Percentiles rank a stretch among this genome's conserved stretches.
Evolutionary conservation across 345 rosid species (phyloP).

Genomic region (Eucalyptus victrix): DNA sequence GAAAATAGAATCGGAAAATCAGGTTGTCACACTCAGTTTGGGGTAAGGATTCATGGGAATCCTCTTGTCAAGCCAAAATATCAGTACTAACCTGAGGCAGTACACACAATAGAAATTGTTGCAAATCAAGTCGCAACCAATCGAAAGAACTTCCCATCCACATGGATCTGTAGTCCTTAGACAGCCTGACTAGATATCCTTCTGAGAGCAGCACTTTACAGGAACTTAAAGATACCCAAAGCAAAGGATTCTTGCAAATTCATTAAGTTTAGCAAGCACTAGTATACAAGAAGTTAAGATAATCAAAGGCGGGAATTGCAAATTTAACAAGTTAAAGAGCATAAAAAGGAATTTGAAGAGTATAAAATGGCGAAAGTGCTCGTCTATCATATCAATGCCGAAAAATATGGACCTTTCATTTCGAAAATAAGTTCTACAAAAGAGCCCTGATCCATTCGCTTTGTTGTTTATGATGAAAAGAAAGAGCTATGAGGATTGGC

Average conservation of each 20-base stretch:
- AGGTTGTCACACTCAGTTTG: too few species aligned
- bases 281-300: not conserved
- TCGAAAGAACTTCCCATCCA: not conserved
- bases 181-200: not conserved
- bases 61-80: too few species aligned
- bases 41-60: too few species aligned
- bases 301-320: not conserved
- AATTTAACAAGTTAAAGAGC: not conserved
- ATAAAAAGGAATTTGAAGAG: not conserved
- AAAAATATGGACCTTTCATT: not conserved
- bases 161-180: not conserved
- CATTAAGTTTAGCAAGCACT: not conserved
- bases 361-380: not conserved
- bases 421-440: not conserved
- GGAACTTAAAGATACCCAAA: not conserved
- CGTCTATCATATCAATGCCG: not conserved
- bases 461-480: not conserved
- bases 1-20: too few species aligned
- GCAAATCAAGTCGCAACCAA: not conserved
- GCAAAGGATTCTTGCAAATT: not conserved
- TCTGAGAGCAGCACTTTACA: not conserved
- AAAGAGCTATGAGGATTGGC: too few species aligned
- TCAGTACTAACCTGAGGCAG: not conserved
- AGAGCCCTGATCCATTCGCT: not conserved
- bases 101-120: not conserved